Evolutionary conservation across 495 filamentous ascomycete species (phyloP).

Genomic region (Aspergillus olivimuriae): DNA sequence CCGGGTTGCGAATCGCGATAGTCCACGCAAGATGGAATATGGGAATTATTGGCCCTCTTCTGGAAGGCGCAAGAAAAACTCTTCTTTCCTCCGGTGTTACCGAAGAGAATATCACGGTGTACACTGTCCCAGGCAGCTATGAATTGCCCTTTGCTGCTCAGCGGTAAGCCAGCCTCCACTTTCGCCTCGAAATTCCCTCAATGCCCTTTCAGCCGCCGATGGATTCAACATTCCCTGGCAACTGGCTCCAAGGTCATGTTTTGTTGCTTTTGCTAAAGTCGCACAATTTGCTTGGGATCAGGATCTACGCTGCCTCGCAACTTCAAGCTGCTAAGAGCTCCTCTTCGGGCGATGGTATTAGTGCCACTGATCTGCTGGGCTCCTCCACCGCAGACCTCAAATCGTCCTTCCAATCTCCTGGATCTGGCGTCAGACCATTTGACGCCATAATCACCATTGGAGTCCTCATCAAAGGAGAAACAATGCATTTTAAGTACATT

Average conservation of each 20-base stretch:
- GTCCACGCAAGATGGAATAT: conserved; percentile 95
- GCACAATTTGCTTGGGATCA: too few species aligned
- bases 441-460: conserved; percentile 94
- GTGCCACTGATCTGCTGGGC: conserved; percentile 72
- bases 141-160: conserved; percentile 86
- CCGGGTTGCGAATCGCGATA: conserved; percentile 81
- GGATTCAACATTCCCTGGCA: too few species aligned
- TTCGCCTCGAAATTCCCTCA: too few species aligned
- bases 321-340: conserved; percentile 61
- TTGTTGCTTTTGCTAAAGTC: too few species aligned
- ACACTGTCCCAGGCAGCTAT: conserved; percentile 90
- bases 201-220: too few species aligned
- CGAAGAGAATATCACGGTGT: conserved; percentile 78
- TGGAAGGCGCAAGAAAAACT: conserved; percentile 61
- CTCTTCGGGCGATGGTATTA: conserved; percentile 47
- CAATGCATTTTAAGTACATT: conserved; percentile 98
- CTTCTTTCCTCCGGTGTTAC: conserved; percentile 68
- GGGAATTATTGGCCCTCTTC: conserved; percentile 66
- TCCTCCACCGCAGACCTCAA: conserved; percentile 62
- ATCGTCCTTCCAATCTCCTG: conserved; percentile 15
- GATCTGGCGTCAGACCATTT: conserved; percentile 54
- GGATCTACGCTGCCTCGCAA: conserved; percentile 81
- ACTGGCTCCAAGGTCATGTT: too few species aligned
- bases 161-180: conserved; percentile 51
- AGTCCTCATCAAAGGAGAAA: conserved; percentile 95